These are phyloP conservation scores for Uncinocarpus reesii DNA, from an alignment of 2,329 filamentous ascomycete species.

Conservation along the genomic window DNA sequence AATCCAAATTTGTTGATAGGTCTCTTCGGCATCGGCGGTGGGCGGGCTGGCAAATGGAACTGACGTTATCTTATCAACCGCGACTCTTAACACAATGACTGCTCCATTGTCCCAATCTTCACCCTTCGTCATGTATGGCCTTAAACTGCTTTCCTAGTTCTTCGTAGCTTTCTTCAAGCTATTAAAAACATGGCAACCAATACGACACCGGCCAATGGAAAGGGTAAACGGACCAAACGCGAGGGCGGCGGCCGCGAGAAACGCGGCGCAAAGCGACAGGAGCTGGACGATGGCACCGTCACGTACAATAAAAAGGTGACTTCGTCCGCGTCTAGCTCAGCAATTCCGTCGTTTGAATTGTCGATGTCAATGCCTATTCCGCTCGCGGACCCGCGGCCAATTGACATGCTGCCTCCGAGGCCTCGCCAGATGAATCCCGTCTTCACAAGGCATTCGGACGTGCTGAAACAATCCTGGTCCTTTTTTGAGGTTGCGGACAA, in stretches of 20 bases:
- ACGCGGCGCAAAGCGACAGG: constrained; percentile 35
- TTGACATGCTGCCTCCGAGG: constrained; percentile 31
- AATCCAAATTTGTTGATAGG: too few relatives aligned
- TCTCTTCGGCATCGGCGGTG: too few relatives aligned
- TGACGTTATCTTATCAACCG: constrained; percentile 5
- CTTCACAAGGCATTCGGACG: constrained; percentile 28
- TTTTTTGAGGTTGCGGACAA: constrained; percentile 38
- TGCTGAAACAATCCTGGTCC: constrained; percentile 30
- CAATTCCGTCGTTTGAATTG: constrained; percentile 31
- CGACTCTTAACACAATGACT: not conserved
- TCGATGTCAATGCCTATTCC: constrained; percentile 33
- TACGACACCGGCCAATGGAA: constrained; percentile 10
- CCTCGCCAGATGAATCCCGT: constrained; percentile 34
- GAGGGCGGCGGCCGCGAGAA: constrained; percentile 34
- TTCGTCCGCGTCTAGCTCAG: constrained; percentile 17
- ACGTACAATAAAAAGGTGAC: constrained; percentile 6
- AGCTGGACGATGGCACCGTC: constrained; percentile 24
- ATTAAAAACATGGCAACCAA: constrained; percentile 8
- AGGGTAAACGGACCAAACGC: constrained; percentile 34
- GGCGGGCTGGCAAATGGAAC: not conserved
- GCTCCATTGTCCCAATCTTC: not conserved
- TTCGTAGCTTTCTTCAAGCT: not conserved
- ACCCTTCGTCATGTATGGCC: not conserved
- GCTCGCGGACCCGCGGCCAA: constrained; percentile 31
- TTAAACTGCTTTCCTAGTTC: not conserved